These are phyloP conservation scores for Alternaria metachromatica DNA, from an alignment of 2,329 filamentous ascomycete genomes.

Conservation along the genomic window DNA sequence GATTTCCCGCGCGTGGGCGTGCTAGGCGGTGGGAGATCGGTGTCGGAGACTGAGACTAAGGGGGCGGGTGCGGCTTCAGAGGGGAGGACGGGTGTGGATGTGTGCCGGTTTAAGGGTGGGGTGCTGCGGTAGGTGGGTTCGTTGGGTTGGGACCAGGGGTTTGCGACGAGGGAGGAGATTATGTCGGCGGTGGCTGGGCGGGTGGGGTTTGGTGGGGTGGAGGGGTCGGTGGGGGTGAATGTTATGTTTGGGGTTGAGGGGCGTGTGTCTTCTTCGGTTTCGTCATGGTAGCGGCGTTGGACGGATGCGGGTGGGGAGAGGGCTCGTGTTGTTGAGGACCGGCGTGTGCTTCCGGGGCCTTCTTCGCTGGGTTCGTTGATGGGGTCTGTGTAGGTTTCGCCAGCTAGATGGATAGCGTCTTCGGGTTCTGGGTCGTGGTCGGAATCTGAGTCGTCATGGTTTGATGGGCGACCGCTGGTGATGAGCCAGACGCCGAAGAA, in stretches of 20 bases:
- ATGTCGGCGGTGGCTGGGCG: slow-evolving; percentile 16
- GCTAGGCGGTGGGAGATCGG: slow-evolving; percentile 21
- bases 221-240: slow-evolving; percentile 22
- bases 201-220: slow-evolving; percentile 11
- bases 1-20: slow-evolving; percentile 18
- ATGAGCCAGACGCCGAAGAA: slow-evolving; percentile 98
- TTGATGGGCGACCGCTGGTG: slow-evolving; percentile 73
- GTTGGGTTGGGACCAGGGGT: slow-evolving; percentile 37
- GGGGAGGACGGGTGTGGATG: slow-evolving; percentile 40
- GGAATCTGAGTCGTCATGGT: slow-evolving; percentile 60
- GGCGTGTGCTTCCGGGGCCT: slow-evolving; percentile 16
- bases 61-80: slow-evolving; percentile 32
- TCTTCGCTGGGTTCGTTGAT: slow-evolving; percentile 19
- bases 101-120: slow-evolving; percentile 27
- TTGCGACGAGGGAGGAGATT: slow-evolving; percentile 32
- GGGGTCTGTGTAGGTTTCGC: slow-evolving; percentile 47
- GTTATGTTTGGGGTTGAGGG: slow-evolving; percentile 37
- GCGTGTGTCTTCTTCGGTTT: slow-evolving; percentile 11
- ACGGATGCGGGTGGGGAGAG: slow-evolving; percentile 30
- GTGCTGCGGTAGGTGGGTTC: slow-evolving; percentile 2
- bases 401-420: slow-evolving; percentile 52
- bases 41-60: slow-evolving; percentile 21
- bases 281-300: slow-evolving; percentile 28
- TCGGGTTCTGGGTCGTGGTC: slow-evolving; percentile 48
- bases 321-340: slow-evolving; percentile 34